Evolutionary conservation across 164 flowering plant species (phyloP).

Genomic region (Macadamia tetraphylla): DNA sequence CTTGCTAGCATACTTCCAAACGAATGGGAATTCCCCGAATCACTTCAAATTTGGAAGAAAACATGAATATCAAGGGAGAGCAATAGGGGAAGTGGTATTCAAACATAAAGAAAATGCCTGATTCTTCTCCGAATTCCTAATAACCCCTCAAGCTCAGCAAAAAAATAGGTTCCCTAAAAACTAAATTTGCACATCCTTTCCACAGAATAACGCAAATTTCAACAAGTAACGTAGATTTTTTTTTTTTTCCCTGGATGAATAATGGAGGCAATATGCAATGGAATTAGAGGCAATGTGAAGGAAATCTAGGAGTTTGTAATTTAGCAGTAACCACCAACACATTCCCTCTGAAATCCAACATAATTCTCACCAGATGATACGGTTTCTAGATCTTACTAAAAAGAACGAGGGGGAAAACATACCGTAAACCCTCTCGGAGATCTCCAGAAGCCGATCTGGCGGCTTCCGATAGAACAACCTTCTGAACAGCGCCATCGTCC

Average conservation of each 20-base stretch:
- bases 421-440: constrained; percentile 27
- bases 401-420: not conserved
- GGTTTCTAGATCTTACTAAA: not conserved
- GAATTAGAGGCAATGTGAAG: not conserved
- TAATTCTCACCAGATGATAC: not conserved
- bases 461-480: constrained; percentile 78
- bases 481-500: constrained; percentile 83
- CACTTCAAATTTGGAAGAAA: not conserved
- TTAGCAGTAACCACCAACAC: not conserved
- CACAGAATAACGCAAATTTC: not conserved
- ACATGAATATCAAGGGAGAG: no score
- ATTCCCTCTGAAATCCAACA: not conserved
- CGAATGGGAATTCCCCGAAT: no score
- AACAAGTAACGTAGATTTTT: not conserved
- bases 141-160: not conserved
- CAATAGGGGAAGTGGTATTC: no score
- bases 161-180: not conserved
- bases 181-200: not conserved
- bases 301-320: not conserved
- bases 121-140: not conserved
- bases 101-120: not conserved
- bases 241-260: not conserved
- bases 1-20: no score
- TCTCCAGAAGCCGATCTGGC: constrained; percentile 84
- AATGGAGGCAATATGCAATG: not conserved